phyloP scores from a whole-genome alignment of 495 filamentous ascomycete genomes.

The Haplographium delicatum region DNA sequence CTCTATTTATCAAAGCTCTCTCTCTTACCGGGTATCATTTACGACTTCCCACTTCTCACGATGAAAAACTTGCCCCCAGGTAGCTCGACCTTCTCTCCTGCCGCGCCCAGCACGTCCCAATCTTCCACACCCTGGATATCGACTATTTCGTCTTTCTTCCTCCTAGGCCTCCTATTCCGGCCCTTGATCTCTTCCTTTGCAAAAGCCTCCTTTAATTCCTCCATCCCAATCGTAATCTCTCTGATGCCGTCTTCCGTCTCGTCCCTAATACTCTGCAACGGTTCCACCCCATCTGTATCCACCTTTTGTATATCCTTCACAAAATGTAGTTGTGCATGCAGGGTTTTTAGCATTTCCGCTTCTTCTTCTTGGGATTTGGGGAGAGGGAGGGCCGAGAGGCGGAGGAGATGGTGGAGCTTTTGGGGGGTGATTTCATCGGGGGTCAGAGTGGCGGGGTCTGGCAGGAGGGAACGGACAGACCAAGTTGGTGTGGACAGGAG shows the following conservation, averaged over 20 bases:
- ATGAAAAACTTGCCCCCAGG: constrained; percentile 65
- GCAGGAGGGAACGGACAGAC: constrained; percentile 76
- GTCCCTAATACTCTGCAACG: constrained; percentile 74
- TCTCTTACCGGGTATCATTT: not conserved
- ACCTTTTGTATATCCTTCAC: constrained; percentile 78
- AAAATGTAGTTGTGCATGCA: constrained; percentile 84
- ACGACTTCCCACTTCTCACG: constrained; percentile 54
- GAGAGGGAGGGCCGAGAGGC: constrained; percentile 80
- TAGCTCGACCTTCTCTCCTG: constrained; percentile 49
- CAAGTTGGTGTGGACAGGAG: constrained; percentile 72
- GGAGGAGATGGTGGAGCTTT: constrained; percentile 75
- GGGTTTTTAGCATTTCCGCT: constrained; percentile 58
- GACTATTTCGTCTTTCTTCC: constrained; percentile 26
- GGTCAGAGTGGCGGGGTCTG: constrained; percentile 32
- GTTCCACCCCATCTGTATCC: constrained; percentile 64
- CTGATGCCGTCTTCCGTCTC: constrained; percentile 51
- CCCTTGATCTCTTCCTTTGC: constrained; percentile 38
- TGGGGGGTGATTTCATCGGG: constrained; percentile 35
- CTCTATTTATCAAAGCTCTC: too few relatives aligned
- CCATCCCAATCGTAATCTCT: constrained; percentile 39
- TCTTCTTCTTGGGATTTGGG: constrained; percentile 57
- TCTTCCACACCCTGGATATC: constrained; percentile 36
- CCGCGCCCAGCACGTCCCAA: constrained; percentile 65
- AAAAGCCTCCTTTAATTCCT: constrained; percentile 34
- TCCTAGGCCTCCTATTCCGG: constrained; percentile 39